Conservation (phyloP, 2,329 filamentous ascomycete species). For the Aspergillus sp. region DNA sequence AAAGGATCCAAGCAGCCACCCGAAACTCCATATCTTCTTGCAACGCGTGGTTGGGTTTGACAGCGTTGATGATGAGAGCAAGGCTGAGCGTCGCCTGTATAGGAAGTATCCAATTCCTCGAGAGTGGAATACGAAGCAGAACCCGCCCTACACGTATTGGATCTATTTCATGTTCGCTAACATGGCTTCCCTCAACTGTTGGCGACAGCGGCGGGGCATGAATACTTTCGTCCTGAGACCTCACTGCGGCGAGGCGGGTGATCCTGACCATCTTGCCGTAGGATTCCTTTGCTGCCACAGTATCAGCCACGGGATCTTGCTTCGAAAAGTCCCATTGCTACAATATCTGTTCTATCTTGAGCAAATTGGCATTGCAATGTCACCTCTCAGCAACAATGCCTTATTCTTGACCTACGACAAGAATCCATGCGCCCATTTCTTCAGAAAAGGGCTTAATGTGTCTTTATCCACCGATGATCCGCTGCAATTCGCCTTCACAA, state of each 20-base stretch:
- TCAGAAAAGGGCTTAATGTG: slow-evolving; percentile 91
- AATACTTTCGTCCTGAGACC: slow-evolving; percentile 93
- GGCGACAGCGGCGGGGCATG: slow-evolving; percentile 88
- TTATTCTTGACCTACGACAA: slow-evolving; percentile 95
- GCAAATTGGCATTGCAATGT: slow-evolving; percentile 98
- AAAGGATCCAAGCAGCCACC: slow-evolving; percentile 80
- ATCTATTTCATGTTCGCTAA: slow-evolving; percentile 97
- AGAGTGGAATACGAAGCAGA: slow-evolving; percentile 88
- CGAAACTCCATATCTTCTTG: slow-evolving; percentile 91
- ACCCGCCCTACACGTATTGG: slow-evolving; percentile 99
- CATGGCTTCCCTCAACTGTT: slow-evolving; percentile 87
- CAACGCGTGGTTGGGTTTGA: slow-evolving; percentile 97
- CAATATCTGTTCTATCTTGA: slow-evolving; percentile 99
- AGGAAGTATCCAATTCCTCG: slow-evolving; percentile 92
- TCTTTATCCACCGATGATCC: slow-evolving; percentile 96
- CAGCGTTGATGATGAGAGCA: slow-evolving; percentile 97
- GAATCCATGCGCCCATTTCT: slow-evolving; percentile 95
- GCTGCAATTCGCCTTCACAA: slow-evolving; percentile 96
- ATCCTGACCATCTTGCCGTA: slow-evolving; percentile 93
- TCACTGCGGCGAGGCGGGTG: slow-evolving; percentile 95
- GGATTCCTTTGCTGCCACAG: slow-evolving; percentile 92
- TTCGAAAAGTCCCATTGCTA: slow-evolving; percentile 90
- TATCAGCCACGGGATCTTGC: slow-evolving; percentile 90
- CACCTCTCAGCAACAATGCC: slow-evolving; percentile 97
- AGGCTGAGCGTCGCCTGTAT: slow-evolving; percentile 90